Evolutionary conservation across 176 grass and related monocot genomes (phyloP), one percentile per base, ranked within the genome.

Genomic region (Elymus sibiricus): DNA sequence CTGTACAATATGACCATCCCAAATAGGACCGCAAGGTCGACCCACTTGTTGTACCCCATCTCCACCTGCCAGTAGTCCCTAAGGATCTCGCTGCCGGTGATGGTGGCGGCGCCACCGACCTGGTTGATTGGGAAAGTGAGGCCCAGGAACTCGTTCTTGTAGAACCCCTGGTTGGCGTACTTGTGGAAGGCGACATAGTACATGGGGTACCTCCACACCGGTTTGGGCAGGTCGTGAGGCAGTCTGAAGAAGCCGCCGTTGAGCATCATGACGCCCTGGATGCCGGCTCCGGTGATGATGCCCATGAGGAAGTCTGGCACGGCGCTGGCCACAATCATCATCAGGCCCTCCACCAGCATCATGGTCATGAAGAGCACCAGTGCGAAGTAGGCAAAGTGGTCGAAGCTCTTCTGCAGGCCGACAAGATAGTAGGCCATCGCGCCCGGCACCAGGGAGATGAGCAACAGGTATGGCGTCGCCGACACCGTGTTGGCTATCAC

Each of bases 121-220:
- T 82, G 90, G 77, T 82, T 85, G 60, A 76, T 91, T 29, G 95
- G 95, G 85, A 95, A 98, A 22, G 75, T 92, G 27, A 95, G 85
- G 6, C 93, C 89, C 28, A 92, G 5, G 78, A 93, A 98, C 82
- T 98, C 95, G 16, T 95, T 98, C 87, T 98, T 95, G 89, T 94
- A 94, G 34, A 89, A 43, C 2, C 92, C 92, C 25, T 94, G 92
- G 7, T 82, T 74, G 0, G 87, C 89, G 5, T 91, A 91, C 71
- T 82, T 94, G 64, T 94, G 89, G 44, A 91, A 94, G 26, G 92
- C 74, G 16, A 94, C 46, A 15, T 89, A 94, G 83, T 78, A 89
- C 42, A 91, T 42, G 1, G 92, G 92, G 58, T 94, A 94, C 29
- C 80, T 84, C 92, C 92, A 94, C 9, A 94, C 64, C 0, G 87